Evolutionary conservation across 2,329 filamentous ascomycete species (phyloP).

Genomic region (Coniochaeta ligniaria): DNA sequence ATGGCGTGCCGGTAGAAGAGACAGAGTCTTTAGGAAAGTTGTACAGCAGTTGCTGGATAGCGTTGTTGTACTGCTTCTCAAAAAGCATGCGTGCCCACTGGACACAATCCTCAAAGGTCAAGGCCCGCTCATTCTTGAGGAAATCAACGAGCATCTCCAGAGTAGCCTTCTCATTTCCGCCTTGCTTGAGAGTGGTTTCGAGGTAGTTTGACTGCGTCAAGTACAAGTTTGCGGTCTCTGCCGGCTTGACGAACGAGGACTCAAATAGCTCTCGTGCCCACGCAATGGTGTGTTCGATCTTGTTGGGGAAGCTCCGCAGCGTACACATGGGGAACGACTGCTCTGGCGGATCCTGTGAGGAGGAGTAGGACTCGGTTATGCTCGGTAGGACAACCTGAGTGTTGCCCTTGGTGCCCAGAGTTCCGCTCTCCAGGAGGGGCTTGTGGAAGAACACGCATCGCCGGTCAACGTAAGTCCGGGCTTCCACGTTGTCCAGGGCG

Average conservation of each 20-base stretch:
- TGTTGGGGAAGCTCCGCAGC: slow-evolving; percentile 92
- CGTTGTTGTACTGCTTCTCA: slow-evolving; percentile 94
- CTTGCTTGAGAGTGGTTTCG: slow-evolving; percentile 79
- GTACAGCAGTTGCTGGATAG: slow-evolving; percentile 88
- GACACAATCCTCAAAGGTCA: slow-evolving; percentile 93
- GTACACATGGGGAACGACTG: slow-evolving; percentile 99
- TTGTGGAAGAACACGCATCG: slow-evolving; percentile 98
- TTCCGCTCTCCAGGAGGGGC: slow-evolving; percentile 91
- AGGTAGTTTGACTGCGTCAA: slow-evolving; percentile 88
- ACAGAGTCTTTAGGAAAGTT: slow-evolving; percentile 95
- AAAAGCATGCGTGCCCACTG: slow-evolving; percentile 91
- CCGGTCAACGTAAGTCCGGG: slow-evolving; percentile 90
- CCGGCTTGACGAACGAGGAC: slow-evolving; percentile 84
- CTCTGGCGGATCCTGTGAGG: slow-evolving; percentile 92
- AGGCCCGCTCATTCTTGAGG: slow-evolving; percentile 83
- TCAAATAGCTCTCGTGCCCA: slow-evolving; percentile 97
- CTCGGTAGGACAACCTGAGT: slow-evolving; percentile 90
- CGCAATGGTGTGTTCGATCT: slow-evolving; percentile 96
- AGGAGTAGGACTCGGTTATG: slow-evolving; percentile 92
- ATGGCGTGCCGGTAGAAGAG: slow-evolving; percentile 81
- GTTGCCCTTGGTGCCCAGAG: slow-evolving; percentile 97
- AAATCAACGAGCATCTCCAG: slow-evolving; percentile 86
- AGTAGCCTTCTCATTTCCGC: slow-evolving; percentile 90
- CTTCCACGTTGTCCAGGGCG: slow-evolving; percentile 94
- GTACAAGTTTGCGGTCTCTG: slow-evolving; percentile 91